Evolutionary conservation across 371 early-diverging fungal species (phyloP).

Genomic region (Mucor irregularis): DNA sequence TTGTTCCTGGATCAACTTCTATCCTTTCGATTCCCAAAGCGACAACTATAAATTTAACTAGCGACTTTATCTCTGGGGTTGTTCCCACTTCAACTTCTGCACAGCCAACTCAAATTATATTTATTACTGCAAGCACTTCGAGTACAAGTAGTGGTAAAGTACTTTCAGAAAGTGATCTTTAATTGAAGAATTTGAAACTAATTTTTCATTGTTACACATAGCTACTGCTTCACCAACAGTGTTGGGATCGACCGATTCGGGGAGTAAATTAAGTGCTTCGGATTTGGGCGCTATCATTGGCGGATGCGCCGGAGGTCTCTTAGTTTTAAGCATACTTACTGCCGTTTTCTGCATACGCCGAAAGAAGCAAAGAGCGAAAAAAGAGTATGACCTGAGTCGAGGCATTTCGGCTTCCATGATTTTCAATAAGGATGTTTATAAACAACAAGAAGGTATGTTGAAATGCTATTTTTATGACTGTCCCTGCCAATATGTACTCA

Average conservation of each 20-base stretch:
- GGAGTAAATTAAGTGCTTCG: not conserved
- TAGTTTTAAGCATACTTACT: not conserved
- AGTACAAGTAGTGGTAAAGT: not conserved
- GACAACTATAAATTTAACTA: not conserved
- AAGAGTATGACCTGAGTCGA: too few relatives aligned
- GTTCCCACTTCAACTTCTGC: not conserved
- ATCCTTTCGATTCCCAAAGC: not conserved
- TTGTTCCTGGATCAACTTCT: conserved; percentile 6
- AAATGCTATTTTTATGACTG: too few relatives aligned
- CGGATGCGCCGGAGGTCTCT: conserved; percentile 5
- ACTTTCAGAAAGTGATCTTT: too few relatives aligned
- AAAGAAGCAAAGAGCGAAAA: not conserved
- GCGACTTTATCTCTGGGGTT: not conserved
- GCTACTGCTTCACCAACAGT: too few relatives aligned
- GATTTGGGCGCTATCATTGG: conserved; percentile 11
- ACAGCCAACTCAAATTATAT: not conserved
- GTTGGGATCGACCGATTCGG: too few relatives aligned
- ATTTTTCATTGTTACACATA: too few relatives aligned
- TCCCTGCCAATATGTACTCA: too few relatives aligned
- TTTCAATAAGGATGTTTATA: too few relatives aligned
- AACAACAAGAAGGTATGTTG: too few relatives aligned
- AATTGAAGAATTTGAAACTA: too few relatives aligned
- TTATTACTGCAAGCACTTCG: not conserved
- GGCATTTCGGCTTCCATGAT: too few relatives aligned
- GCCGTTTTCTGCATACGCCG: not conserved